Evolutionary conservation across 139 green algal genomes (phyloP).

Genomic region (Chlorella sp.): DNA sequence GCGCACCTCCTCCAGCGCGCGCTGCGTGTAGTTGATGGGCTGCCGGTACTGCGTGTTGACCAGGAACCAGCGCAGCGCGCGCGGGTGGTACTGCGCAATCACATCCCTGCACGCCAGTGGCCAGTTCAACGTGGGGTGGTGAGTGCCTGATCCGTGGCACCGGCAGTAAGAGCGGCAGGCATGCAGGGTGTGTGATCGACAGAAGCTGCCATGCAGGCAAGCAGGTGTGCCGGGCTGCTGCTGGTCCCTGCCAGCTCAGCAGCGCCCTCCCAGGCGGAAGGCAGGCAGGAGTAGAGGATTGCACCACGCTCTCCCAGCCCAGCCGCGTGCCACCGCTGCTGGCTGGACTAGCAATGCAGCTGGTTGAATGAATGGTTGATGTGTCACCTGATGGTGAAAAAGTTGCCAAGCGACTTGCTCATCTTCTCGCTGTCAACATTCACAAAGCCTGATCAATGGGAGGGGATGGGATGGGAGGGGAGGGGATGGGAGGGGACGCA

Average conservation of each 20-base stretch:
- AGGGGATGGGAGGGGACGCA: not conserved
- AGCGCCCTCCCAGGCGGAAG: too few relatives aligned
- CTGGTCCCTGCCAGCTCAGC: too few relatives aligned
- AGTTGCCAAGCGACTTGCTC: slow-evolving; percentile 97
- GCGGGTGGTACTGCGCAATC: slow-evolving; percentile 79
- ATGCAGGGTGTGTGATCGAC: too few relatives aligned
- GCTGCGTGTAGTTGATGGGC: slow-evolving; percentile 91
- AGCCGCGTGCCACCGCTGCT: too few relatives aligned
- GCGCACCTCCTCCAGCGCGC: slow-evolving; percentile 80
- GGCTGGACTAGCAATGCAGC: too few relatives aligned
- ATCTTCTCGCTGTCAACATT: slow-evolving; percentile 97
- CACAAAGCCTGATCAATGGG: slow-evolving; percentile 45
- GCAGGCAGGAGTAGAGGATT: too few relatives aligned
- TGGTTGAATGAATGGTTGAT: too few relatives aligned
- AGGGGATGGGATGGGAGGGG: not conserved
- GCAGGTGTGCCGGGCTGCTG: too few relatives aligned
- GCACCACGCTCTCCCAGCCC: too few relatives aligned
- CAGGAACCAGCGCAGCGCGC: slow-evolving; percentile 95
- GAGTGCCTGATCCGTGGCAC: not conserved
- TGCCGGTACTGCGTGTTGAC: slow-evolving; percentile 92
- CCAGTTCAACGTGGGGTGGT: not conserved
- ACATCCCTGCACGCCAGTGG: slow-evolving; percentile 61
- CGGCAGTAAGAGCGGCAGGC: too few relatives aligned
- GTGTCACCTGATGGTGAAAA: slow-evolving; percentile 93
- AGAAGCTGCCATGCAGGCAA: too few relatives aligned